These are phyloP conservation scores for Leersia perrieri DNA, from an alignment of 176 grass and related monocot genomes.

Conservation along the genomic window DNA sequence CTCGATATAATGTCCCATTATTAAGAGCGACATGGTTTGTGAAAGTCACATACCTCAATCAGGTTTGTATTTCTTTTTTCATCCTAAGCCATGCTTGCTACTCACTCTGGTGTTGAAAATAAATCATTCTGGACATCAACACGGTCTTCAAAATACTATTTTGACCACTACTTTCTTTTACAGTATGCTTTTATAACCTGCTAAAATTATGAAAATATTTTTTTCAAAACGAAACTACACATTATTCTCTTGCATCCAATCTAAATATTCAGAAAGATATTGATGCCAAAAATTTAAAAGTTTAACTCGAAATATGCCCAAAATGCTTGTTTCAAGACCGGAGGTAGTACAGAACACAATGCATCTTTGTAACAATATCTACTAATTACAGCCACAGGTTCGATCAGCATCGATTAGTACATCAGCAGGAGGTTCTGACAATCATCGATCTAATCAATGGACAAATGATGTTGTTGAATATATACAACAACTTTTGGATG, in stretches of 20 bases:
- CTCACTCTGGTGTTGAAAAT: not conserved
- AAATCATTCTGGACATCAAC: not conserved
- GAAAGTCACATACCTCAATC: slow-evolving; percentile 99
- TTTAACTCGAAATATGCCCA: not conserved
- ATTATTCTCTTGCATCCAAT: not conserved
- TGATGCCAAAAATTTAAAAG: not conserved
- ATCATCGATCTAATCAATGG: slow-evolving; percentile 83
- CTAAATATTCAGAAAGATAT: not conserved
- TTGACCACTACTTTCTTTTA: not conserved
- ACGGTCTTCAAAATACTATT: not conserved
- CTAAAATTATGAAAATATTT: not conserved
- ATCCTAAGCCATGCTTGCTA: slow-evolving; percentile 24
- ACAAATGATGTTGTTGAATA: slow-evolving; percentile 93
- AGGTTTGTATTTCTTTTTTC: slow-evolving; percentile 53
- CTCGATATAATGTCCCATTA: slow-evolving; percentile 81
- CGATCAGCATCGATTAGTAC: slow-evolving; percentile 54
- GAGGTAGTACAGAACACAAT: not conserved
- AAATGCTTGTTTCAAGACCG: not conserved
- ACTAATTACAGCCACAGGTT: slow-evolving; percentile 62
- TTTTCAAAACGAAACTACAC: not conserved
- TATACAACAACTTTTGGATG: slow-evolving; percentile 88
- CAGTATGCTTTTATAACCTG: not conserved
- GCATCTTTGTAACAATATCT: slow-evolving; percentile 24
- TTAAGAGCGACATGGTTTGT: slow-evolving; percentile 98
- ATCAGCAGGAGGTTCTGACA: slow-evolving; percentile 66